Base-by-base conservation (phyloP, 352 stramenopile genomes). In the Pseudoperonospora humuli region DNA sequence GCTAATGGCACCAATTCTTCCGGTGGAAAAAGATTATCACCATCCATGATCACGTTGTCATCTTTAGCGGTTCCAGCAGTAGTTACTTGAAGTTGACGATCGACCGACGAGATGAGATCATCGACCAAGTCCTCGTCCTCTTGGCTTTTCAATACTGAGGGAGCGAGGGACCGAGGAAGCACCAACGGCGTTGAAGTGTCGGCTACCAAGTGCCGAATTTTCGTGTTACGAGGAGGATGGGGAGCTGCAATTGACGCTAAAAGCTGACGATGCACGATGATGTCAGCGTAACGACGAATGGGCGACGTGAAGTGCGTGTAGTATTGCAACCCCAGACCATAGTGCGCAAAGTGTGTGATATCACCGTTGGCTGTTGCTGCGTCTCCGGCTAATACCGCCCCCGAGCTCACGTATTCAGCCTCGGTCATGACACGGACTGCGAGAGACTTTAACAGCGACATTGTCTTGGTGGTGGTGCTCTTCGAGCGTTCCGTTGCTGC, bases 381-480 rank as follows among this genome's bases (percentile, higher is more conserved):
- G 39, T 83, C 55, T 11, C 64, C 73, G 14, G 76, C 54, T 11
- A 48, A 35, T 13, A 63, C 43, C 13, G 47, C 68, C 27, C 63
- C 82, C 5, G 85, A 85, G 18, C 78, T 96, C 23, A 97, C 67
- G 52, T 97, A 97, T 59, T 95, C 81, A 14, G 91, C 91, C 50
- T 97, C 85, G n/a, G 86, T 93, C 91, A 97, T 97, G 11, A 93
- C 86, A 28, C 91, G 79, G 19, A 93, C 88, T 1, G 89, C 86
- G 18, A 97, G 67, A n/a, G 87, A 96, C 70, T 96, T 95, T 34
- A 96, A 67, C 26, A 97, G 49, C 23, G 83, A 70, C 64, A 93
- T 86, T 7, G 87, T 92, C 50, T 93, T 84, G 39, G 37, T 64
- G 44, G 88, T 71, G 15, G 84, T 79, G 6, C 63, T 44, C n/a